phyloP scores from a whole-genome alignment of 176 grass and related monocot genomes.

The Dactylis glomerata region DNA sequence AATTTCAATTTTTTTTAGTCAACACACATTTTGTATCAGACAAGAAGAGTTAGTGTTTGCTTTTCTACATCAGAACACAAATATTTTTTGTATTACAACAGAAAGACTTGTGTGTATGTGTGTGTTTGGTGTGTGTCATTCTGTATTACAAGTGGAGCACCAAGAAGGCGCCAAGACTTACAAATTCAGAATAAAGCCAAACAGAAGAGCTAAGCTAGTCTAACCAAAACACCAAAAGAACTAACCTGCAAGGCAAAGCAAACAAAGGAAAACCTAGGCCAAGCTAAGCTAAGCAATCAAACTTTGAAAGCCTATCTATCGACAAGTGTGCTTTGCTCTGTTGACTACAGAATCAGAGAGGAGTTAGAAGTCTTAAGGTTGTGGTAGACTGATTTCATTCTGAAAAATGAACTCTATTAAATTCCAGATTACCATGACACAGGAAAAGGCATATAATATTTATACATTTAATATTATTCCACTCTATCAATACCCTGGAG shows the following conservation, averaged over 20 bases:
- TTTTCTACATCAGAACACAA: too few relatives aligned
- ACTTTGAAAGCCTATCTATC: neutral
- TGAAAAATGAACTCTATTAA: neutral
- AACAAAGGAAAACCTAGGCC: neutral
- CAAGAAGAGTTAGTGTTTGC: too few relatives aligned
- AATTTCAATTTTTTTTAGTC: neutral
- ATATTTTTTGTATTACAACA: too few relatives aligned
- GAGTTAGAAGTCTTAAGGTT: neutral
- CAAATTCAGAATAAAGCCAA: neutral
- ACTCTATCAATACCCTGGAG: constrained; percentile 5
- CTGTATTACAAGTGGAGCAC: neutral
- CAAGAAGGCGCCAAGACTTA: neutral
- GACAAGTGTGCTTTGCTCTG: neutral
- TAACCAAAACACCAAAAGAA: neutral
- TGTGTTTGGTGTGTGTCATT: neutral
- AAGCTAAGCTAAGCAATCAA: neutral
- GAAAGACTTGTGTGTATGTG: too few relatives aligned
- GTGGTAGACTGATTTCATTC: constrained; percentile 4
- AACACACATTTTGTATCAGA: neutral
- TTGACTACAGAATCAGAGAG: neutral
- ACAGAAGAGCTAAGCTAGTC: neutral
- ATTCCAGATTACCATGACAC: neutral
- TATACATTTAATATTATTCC: neutral
- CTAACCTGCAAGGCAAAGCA: neutral
- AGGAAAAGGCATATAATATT: neutral